Evolutionary conservation across 2,329 filamentous ascomycete species (phyloP), one percentile per base, ranked within the genome.

Genomic region (Coniella lustricola): DNA sequence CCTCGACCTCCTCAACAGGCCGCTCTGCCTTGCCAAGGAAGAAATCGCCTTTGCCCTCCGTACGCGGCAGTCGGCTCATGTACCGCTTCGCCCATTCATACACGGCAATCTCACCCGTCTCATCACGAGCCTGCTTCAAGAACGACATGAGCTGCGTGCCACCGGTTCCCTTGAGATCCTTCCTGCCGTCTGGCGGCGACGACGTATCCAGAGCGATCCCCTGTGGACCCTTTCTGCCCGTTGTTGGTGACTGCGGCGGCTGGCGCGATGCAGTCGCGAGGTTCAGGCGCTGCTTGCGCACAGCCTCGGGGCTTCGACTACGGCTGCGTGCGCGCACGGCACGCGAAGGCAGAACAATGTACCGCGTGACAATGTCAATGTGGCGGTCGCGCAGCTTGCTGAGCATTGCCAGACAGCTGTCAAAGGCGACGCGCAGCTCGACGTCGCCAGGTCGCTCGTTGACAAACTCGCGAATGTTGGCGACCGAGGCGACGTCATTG

Each of bases 61-160:
- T 62, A 56, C 68, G 67, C 18, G 71, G 65, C 60, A 74, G 69
- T 33, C 75, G 68, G 57, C 69, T 76, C 75, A 81, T 79, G 57
- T 81, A 79, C 16, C 70, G 66, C 55, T 64, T 72, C 1, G 78
- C 75, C 81, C 81, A 84, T 44, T 73, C 69, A 57, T 80, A 76
- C 33, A 97, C 84, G 1, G 90, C 89, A 1, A 90, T 89, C 65
- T 97, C 91, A 14, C 88, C 87, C 1, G 93, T 98, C 73, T 98
- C 93, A 60, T 98, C 90, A 22, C 93, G 78, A 4, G 93, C 93
- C 68, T 98, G 93, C 68, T 97, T 96, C 53, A 98, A 72, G 67
- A 98, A 98, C 0, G 91, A 88, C 48, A 98, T 96, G 49, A 98
- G 72, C 0, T 90, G 87, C 0, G 93, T 97, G 14, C 93, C 93